A percentile compares a stretch with the other conserved stretches of the same genome.
Conservation (phyloP, 2,329 filamentous ascomycete species). For the Sphaerostilbella broomeana region DNA sequence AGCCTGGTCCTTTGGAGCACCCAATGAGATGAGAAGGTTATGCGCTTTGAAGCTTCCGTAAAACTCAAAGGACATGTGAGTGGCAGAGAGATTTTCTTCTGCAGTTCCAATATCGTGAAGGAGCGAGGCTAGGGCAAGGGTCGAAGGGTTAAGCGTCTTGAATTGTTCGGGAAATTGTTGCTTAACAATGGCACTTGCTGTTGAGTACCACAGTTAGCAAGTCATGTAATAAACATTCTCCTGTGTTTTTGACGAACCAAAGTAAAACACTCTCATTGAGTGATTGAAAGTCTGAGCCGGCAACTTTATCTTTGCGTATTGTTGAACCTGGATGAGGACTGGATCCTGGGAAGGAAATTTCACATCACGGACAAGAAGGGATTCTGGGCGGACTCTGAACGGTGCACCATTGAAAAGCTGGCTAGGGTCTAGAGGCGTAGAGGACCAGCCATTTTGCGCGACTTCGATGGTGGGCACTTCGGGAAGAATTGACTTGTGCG, state of each 20-base stretch:
- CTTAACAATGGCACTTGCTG: slow-evolving; percentile 36
- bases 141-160: slow-evolving; percentile 31
- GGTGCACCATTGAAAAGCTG: slow-evolving; percentile 33
- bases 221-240: not conserved
- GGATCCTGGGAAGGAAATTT: slow-evolving; percentile 39
- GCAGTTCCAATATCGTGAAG: slow-evolving; percentile 71
- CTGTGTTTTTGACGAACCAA: slow-evolving; percentile 38
- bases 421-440: slow-evolving; percentile 35
- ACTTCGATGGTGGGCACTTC: slow-evolving; percentile 18
- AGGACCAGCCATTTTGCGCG: slow-evolving; percentile 37
- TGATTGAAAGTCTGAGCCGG: slow-evolving; percentile 59
- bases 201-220: not conserved
- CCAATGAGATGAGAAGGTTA: slow-evolving; percentile 41
- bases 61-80: slow-evolving; percentile 64
- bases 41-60: slow-evolving; percentile 58
- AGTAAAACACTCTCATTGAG: slow-evolving; percentile 66
- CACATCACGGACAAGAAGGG: slow-evolving; percentile 35
- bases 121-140: slow-evolving; percentile 56
- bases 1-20: slow-evolving; percentile 49
- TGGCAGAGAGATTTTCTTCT: slow-evolving; percentile 46
- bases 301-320: slow-evolving; percentile 45
- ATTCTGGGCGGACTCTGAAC: slow-evolving; percentile 31
- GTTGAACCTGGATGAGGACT: slow-evolving; percentile 37
- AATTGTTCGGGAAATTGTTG: slow-evolving; percentile 37
- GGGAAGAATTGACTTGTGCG: not conserved